These are phyloP conservation scores for Phytopythium chamaehyphon DNA, from an alignment of 352 stramenopile genomes.

Conservation along the genomic window DNA sequence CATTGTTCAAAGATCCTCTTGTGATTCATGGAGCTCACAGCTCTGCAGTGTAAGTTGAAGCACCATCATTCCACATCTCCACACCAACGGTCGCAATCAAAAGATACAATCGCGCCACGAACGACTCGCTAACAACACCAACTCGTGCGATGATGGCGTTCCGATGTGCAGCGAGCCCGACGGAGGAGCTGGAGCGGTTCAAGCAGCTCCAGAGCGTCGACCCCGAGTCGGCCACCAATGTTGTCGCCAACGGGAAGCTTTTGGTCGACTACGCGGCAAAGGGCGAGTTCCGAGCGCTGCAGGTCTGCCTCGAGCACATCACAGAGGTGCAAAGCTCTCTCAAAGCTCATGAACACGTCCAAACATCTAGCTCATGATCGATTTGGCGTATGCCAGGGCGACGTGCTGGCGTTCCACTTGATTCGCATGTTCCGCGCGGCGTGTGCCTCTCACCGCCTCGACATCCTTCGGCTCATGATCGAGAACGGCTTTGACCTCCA, in stretches of 20 bases:
- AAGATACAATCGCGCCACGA: not conserved
- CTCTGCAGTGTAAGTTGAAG: not conserved
- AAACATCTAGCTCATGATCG: not conserved
- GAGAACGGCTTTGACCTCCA: slow-evolving; percentile 59
- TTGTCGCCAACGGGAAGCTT: slow-evolving; percentile 64
- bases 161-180: slow-evolving; percentile 25
- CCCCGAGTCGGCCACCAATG: slow-evolving; percentile 44
- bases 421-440: slow-evolving; percentile 69
- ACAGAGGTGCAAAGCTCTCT: slow-evolving; percentile 24
- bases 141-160: slow-evolving; percentile 34
- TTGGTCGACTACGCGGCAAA: slow-evolving; percentile 41
- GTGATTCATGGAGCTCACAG: not conserved
- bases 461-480: slow-evolving; percentile 64
- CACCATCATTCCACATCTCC: not conserved
- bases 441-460: slow-evolving; percentile 32
- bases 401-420: slow-evolving; percentile 56
- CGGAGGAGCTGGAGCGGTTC: slow-evolving; percentile 60
- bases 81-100: too few relatives aligned
- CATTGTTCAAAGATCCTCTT: too few relatives aligned
- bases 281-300: slow-evolving; percentile 47
- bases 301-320: slow-evolving; percentile 43
- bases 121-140: not conserved
- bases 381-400: slow-evolving; percentile 16
- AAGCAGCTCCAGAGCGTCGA: slow-evolving; percentile 37
- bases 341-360: too few relatives aligned